Conservation (phyloP, 2,329 filamentous ascomycete species). For the Pyrenophora seminiperda region DNA sequence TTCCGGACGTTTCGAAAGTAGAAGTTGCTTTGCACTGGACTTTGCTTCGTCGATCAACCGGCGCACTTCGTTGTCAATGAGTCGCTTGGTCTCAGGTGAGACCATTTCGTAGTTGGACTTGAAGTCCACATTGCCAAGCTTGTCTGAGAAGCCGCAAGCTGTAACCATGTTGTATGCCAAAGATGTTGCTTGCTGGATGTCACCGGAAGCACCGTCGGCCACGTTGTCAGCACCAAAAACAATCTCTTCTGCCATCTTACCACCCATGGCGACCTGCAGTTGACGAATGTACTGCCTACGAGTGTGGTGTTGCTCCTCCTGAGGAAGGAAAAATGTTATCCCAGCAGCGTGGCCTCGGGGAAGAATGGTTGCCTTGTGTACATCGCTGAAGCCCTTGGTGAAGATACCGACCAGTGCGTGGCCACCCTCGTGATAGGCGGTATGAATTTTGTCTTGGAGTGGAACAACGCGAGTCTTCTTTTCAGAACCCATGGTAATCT, state of each 20-base stretch:
- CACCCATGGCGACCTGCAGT: slow-evolving; percentile 82
- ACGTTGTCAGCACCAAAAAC: slow-evolving; percentile 91
- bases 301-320: slow-evolving; percentile 82
- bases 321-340: slow-evolving; percentile 85
- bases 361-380: slow-evolving; percentile 98
- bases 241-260: slow-evolving; percentile 88
- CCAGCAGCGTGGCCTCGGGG: slow-evolving; percentile 86
- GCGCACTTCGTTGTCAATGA: slow-evolving; percentile 88
- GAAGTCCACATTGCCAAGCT: slow-evolving; percentile 89
- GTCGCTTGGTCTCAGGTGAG: slow-evolving; percentile 81
- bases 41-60: slow-evolving; percentile 82
- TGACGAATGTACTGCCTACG: slow-evolving; percentile 80
- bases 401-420: slow-evolving; percentile 91
- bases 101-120: slow-evolving; percentile 78
- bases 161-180: slow-evolving; percentile 89
- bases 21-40: slow-evolving; percentile 70
- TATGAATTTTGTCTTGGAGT: slow-evolving; percentile 91
- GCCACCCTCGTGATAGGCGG: slow-evolving; percentile 95
- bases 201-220: slow-evolving; percentile 82
- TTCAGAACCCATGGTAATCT: slow-evolving; percentile 96
- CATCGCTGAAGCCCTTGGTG: slow-evolving; percentile 72
- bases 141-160: slow-evolving; percentile 83
- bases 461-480: slow-evolving; percentile 86
- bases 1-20: slow-evolving; percentile 78
- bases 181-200: slow-evolving; percentile 80